Evolutionary conservation across 2,329 filamentous ascomycete genomes (phyloP).

Genomic region (Exophiala sideris): DNA sequence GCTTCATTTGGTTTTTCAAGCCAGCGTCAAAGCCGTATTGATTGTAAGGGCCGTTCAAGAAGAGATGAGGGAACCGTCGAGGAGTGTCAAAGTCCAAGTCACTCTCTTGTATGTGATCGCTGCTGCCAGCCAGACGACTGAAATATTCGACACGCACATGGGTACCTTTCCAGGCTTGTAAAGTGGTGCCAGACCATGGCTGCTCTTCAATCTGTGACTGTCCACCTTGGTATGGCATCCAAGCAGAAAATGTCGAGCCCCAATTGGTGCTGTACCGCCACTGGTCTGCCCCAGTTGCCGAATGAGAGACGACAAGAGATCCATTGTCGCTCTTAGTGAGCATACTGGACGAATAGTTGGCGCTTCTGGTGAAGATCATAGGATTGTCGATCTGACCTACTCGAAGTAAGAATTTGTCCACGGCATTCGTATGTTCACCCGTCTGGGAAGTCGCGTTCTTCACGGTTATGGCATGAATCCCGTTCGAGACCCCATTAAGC

Average conservation of each 20-base stretch:
- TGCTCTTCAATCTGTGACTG: conserved; percentile 48
- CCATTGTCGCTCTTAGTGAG: conserved; percentile 43
- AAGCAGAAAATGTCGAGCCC: conserved; percentile 58
- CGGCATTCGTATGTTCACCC: conserved; percentile 46
- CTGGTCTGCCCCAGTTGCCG: conserved; percentile 59
- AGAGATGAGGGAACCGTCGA: conserved; percentile 60
- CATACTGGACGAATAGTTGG: conserved; percentile 58
- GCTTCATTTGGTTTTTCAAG: conserved; percentile 51
- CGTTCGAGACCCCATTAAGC: conserved; percentile 54
- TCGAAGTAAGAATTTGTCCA: conserved; percentile 62
- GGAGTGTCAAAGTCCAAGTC: conserved; percentile 46
- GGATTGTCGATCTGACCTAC: conserved; percentile 58
- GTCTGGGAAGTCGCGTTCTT: conserved; percentile 48
- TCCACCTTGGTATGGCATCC: conserved; percentile 54
- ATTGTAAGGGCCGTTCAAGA: conserved; percentile 61
- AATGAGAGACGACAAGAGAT: conserved; percentile 53
- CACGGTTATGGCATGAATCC: conserved; percentile 58
- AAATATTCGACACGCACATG: conserved; percentile 64
- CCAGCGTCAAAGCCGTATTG: conserved; percentile 63
- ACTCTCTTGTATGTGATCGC: conserved; percentile 58
- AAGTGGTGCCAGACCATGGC: conserved; percentile 56
- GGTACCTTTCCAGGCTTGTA: conserved; percentile 59
- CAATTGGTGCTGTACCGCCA: conserved; percentile 63
- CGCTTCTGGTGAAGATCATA: conserved; percentile 53
- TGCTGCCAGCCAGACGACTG: conserved; percentile 57